A percentile compares a stretch with the other conserved stretches of the same genome.
These are phyloP conservation scores for Pelargonium australe DNA, from an alignment of 441 rosid genomes.

Conservation along the genomic window DNA sequence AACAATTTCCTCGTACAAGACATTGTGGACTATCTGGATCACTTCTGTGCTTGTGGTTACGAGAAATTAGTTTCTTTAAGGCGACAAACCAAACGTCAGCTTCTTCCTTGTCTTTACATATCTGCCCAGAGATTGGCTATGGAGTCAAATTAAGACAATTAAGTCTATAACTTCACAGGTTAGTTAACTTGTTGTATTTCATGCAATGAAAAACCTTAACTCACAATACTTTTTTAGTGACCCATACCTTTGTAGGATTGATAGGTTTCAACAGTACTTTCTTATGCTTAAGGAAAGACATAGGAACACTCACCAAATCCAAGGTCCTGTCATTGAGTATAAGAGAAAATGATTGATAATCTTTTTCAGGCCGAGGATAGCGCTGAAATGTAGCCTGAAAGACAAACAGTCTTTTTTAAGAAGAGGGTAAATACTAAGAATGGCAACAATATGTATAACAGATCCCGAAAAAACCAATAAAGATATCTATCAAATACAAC, in stretches of 20 bases:
- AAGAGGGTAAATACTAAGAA: not conserved
- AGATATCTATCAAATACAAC: not conserved
- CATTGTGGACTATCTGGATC: slow-evolving; percentile 88
- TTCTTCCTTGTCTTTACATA: slow-evolving; percentile 95
- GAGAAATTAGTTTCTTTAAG: slow-evolving; percentile 79
- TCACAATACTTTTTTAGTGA: slow-evolving; percentile 6
- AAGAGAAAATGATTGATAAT: slow-evolving; percentile 91
- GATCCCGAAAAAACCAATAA: not conserved
- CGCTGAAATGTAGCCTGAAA: slow-evolving; percentile 92
- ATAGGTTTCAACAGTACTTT: not conserved
- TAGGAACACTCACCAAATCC: slow-evolving; percentile 61
- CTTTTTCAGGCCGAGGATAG: slow-evolving; percentile 95
- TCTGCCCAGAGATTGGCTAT: slow-evolving; percentile 28
- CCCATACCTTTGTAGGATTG: not conserved
- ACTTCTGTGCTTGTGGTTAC: slow-evolving; percentile 58
- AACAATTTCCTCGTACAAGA: slow-evolving; percentile 80
- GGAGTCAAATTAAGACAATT: not conserved
- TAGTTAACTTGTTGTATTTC: not conserved
- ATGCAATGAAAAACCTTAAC: slow-evolving; percentile 16
- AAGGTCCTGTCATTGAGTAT: slow-evolving; percentile 80
- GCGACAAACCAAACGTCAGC: slow-evolving; percentile 98
- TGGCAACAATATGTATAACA: not conserved
- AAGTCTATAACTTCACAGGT: not conserved
- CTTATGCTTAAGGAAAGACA: not conserved
- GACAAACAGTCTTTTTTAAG: slow-evolving; percentile 15